Percentiles rank a stretch among this genome's conserved stretches.
These are phyloP conservation scores for Phytophthora fragariaefolia DNA, from an alignment of 352 stramenopile genomes.

Conservation along the genomic window DNA sequence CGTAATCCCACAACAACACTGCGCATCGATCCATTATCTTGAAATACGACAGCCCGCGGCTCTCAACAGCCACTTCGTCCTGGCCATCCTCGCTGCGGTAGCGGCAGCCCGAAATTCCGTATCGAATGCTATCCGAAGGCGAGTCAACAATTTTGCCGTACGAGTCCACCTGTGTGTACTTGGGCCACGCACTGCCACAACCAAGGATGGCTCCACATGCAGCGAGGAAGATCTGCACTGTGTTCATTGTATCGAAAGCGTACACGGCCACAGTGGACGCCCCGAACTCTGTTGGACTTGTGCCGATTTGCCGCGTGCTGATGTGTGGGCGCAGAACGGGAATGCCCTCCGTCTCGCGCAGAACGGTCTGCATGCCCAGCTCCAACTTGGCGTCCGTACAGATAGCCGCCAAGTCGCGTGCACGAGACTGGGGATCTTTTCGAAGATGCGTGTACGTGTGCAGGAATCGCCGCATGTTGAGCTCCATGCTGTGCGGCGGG, in stretches of 20 bases:
- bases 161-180: constrained; percentile 38
- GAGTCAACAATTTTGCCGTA: constrained; percentile 38
- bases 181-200: constrained; percentile 33
- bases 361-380: constrained; percentile 39
- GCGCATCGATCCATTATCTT: constrained; percentile 36
- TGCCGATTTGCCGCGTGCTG: constrained; percentile 32
- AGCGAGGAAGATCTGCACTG: constrained; percentile 44
- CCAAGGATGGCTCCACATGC: constrained; percentile 38
- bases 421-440: constrained; percentile 35
- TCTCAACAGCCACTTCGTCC: constrained; percentile 37
- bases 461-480: constrained; percentile 41
- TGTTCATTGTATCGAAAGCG: constrained; percentile 48
- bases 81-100: constrained; percentile 43
- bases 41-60: constrained; percentile 42
- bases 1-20: constrained; percentile 43
- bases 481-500: constrained; percentile 26
- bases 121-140: constrained; percentile 37
- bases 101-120: constrained; percentile 34
- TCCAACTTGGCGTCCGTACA: constrained; percentile 43
- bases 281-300: constrained; percentile 39
- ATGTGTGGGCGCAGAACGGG: constrained; percentile 35
- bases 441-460: constrained; percentile 44
- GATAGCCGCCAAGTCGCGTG: constrained; percentile 28
- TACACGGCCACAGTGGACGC: constrained; percentile 39
- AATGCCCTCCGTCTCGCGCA: constrained; percentile 40